phyloP scores from a whole-genome alignment of 2,329 filamentous ascomycete species.

The Diaporthe aspalathi region DNA sequence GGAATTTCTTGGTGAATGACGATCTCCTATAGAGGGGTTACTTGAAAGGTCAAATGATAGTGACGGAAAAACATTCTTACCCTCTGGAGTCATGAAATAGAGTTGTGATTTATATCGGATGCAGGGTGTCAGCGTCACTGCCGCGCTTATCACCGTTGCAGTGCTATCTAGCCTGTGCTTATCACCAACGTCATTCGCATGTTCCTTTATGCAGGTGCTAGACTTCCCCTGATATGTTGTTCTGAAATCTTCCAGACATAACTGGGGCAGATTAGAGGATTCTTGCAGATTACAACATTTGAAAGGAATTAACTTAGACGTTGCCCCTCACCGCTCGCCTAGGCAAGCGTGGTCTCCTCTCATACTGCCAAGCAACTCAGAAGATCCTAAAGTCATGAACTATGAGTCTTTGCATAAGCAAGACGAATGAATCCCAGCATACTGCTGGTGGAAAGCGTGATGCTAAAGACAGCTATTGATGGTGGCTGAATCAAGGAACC shows the following conservation, averaged over 20 bases:
- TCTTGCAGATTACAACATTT: too few relatives aligned
- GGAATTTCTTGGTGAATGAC: background rate
- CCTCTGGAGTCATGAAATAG: background rate
- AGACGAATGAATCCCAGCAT: background rate
- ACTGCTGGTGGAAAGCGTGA: background rate
- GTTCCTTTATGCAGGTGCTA: background rate
- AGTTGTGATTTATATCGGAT: background rate
- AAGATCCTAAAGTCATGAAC: background rate
- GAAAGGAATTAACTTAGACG: too few relatives aligned
- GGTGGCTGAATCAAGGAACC: background rate
- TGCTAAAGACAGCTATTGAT: background rate
- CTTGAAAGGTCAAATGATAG: background rate
- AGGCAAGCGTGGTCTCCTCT: too few relatives aligned
- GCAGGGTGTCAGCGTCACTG: background rate
- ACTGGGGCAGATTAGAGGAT: background rate
- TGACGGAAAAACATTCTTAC: background rate
- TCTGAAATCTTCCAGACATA: background rate
- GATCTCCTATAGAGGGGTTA: background rate
- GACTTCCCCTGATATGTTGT: background rate
- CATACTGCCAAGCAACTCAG: too few relatives aligned
- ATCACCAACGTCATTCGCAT: background rate
- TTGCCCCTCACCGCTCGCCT: too few relatives aligned
- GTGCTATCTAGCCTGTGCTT: constrained; percentile 26
- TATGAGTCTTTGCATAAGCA: background rate
- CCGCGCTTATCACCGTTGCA: constrained; percentile 6